Conservation (phyloP, 1,284 basidiomycete species). For the Moesziomyces antarcticus region DNA sequence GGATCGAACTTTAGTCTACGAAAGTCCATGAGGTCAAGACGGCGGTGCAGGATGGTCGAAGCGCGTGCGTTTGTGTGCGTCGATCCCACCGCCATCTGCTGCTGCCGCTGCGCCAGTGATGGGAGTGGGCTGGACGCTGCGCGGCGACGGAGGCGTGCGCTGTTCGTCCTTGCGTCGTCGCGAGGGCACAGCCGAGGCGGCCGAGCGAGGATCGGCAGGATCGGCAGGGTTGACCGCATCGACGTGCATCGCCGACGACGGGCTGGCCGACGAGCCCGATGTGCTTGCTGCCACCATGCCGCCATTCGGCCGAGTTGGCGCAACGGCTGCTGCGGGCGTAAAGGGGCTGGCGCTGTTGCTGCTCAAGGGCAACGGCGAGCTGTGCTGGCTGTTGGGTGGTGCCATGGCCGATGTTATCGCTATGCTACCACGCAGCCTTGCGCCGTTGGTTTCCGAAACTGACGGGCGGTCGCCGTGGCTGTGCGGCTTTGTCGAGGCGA, state of each 20-base stretch:
- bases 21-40: too few relatives aligned
- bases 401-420: slow-evolving; percentile 5
- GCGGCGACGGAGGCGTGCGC: slow-evolving; percentile 24
- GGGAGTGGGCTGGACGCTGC: background rate
- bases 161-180: slow-evolving; percentile 26
- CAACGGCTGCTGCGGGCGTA: slow-evolving; percentile 7
- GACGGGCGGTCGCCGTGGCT: too few relatives aligned
- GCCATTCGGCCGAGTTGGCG: background rate
- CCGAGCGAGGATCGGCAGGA: background rate
- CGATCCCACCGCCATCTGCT: background rate
- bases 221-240: slow-evolving; percentile 8
- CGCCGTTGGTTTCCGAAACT: background rate
- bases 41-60: slow-evolving; percentile 1
- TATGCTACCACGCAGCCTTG: background rate
- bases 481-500: too few relatives aligned
- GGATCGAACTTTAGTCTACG: too few relatives aligned
- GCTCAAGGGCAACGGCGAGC: slow-evolving; percentile 31
- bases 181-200: background rate
- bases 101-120: background rate
- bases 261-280: too few relatives aligned
- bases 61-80: slow-evolving; percentile 10
- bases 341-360: slow-evolving; percentile 18
- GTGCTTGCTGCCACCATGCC: background rate
- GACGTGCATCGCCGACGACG: slow-evolving; percentile 22
- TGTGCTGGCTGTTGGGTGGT: slow-evolving; percentile 19